A percentile compares a stretch with the other conserved stretches of the same genome.
Evolutionary conservation across 768 basidiomycete species (phyloP).

Genomic region (Chalciporus pseudorubinellus): DNA sequence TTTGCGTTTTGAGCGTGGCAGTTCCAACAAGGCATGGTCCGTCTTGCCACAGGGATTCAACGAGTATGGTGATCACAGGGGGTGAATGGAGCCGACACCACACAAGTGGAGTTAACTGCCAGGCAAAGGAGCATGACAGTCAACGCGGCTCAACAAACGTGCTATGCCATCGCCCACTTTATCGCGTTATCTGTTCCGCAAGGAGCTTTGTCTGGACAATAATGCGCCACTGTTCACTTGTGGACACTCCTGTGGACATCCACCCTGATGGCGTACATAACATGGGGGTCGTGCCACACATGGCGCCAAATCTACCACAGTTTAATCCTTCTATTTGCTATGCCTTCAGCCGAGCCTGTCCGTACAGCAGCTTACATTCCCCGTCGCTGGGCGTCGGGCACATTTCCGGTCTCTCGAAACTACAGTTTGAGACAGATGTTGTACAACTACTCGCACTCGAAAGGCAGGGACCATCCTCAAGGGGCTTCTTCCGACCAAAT

Average conservation of each 20-base stretch:
- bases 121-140: no score
- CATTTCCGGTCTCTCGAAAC: constrained; percentile 27
- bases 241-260: constrained; percentile 10
- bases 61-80: no score
- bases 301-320: background rate
- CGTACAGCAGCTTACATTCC: constrained; percentile 16
- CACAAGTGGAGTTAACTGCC: no score
- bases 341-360: constrained; percentile 5
- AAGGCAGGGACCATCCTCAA: background rate
- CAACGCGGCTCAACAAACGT: constrained; percentile 1
- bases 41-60: background rate
- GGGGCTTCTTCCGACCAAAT: constrained; percentile 23
- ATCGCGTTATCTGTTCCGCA: background rate
- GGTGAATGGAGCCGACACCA: no score
- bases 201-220: background rate
- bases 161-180: constrained; percentile 1
- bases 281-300: background rate
- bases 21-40: constrained; percentile 7
- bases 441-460: constrained; percentile 17
- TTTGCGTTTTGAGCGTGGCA: background rate
- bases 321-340: constrained; percentile 3
- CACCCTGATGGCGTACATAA: constrained; percentile 17
- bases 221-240: background rate
- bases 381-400: constrained; percentile 22
- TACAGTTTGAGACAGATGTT: constrained; percentile 29